Evolutionary conservation across 805 yeast species (phyloP).

Genomic region (Teunomyces cretensis): DNA sequence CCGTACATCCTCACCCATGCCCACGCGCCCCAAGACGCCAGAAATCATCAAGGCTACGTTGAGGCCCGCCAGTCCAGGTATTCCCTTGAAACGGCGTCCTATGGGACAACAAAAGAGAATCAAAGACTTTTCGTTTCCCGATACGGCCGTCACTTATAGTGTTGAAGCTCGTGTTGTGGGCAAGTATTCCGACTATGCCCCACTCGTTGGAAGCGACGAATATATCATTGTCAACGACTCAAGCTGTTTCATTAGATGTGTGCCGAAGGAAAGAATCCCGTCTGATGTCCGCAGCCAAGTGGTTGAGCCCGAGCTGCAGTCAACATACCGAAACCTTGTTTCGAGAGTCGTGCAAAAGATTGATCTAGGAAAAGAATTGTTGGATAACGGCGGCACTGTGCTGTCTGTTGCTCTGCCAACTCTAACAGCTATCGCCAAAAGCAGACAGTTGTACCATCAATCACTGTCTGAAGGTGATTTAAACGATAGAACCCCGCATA

Average conservation of each 20-base stretch:
- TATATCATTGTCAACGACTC: slow-evolving; percentile 24
- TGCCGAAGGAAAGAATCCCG: slow-evolving; percentile 15
- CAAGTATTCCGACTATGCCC: slow-evolving; percentile 19
- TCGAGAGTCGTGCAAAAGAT: slow-evolving; percentile 14
- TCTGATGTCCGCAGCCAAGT: slow-evolving; percentile 4
- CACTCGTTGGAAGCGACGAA: slow-evolving; percentile 16
- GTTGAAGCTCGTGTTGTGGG: slow-evolving; percentile 29
- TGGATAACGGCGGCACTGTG: background rate
- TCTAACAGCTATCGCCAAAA: slow-evolving; percentile 14
- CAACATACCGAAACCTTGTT: slow-evolving; percentile 17
- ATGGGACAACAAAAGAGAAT: slow-evolving; percentile 9
- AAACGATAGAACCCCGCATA: background rate
- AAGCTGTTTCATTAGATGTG: slow-evolving; percentile 20
- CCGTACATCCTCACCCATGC: background rate
- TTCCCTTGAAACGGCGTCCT: background rate
- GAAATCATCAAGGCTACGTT: background rate
- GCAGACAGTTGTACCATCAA: slow-evolving; percentile 14
- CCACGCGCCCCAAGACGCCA: background rate
- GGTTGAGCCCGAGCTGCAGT: slow-evolving; percentile 12
- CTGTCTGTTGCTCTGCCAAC: background rate
- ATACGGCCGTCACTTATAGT: slow-evolving; percentile 28
- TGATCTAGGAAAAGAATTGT: slow-evolving; percentile 15
- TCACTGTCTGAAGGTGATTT: background rate
- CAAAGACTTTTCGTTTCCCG: slow-evolving; percentile 25
- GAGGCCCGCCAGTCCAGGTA: background rate